phyloP scores from a whole-genome alignment of 192 early-diverging fungal genomes.

The Rhizoclosmatium sp. region DNA sequence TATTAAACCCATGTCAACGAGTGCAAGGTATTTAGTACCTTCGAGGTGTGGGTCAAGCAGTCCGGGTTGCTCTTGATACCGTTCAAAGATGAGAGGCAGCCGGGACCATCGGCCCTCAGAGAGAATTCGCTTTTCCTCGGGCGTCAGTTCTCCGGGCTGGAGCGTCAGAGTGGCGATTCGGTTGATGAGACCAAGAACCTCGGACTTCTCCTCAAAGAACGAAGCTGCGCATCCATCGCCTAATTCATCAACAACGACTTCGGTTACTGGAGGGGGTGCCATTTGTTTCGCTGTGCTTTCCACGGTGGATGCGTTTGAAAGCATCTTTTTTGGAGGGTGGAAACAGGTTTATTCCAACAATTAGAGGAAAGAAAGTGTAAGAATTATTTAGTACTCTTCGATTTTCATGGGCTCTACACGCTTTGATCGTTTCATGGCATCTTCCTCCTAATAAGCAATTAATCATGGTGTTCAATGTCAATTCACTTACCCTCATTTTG shows the following conservation, averaged over 20 bases:
- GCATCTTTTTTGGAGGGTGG: constrained; percentile 1
- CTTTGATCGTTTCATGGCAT: constrained; percentile 20
- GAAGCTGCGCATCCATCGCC: not conserved
- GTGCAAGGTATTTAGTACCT: too few relatives aligned
- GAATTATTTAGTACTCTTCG: constrained; percentile 10
- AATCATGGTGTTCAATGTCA: not conserved
- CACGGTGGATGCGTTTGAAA: not conserved
- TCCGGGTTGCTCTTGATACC: constrained; percentile 80
- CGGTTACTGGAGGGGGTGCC: not conserved
- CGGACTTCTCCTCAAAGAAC: not conserved
- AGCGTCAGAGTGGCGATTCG: not conserved
- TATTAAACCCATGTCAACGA: too few relatives aligned
- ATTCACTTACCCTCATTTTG: constrained; percentile 28
- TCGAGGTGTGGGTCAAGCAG: constrained; percentile 81
- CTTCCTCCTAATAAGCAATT: constrained; percentile 16
- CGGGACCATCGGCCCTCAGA: not conserved
- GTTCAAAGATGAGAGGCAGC: constrained; percentile 32
- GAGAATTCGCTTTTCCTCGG: not conserved
- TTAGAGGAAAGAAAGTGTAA: not conserved
- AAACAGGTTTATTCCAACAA: not conserved
- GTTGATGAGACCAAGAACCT: not conserved
- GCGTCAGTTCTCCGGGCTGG: not conserved
- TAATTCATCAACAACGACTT: not conserved
- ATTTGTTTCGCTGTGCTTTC: not conserved
- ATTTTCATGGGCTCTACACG: constrained; percentile 28